Evolutionary conservation across 345 rosid species (phyloP), one percentile per base, ranked within the genome.

Genomic region (Populus deltoides): DNA sequence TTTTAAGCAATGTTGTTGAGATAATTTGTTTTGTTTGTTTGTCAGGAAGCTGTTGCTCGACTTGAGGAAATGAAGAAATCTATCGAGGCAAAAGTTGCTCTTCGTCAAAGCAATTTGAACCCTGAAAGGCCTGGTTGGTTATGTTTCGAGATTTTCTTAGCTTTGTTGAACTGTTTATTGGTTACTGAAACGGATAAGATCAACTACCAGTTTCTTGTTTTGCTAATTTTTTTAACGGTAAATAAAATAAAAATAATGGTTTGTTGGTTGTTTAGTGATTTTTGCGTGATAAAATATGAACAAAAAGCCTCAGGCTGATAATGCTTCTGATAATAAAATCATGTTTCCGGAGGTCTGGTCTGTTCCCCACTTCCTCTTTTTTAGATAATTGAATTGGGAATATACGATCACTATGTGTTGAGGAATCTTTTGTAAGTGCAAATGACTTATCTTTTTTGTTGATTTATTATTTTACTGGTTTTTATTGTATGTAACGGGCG

Each of bases 51-150:
- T 72, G 87, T 80, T 82, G 95, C 94, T 81, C 98, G 97, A 47
- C 90, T 89, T 53, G 98, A 92, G 77, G 99, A 97, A 84, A 86
- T 91, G 41, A 94, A 87, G 91, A 94, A 91, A 83, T 88, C 92
- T 8, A 77, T 90, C 22, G 98, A 94, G 81, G 91, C 92, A 20
- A 97, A 94, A 83, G 51, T 88, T 86, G 82, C 90, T 80, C 99
- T 97, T 87, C 99, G 99, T 78, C 97, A 89, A 57, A 90, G 82
- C 80, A 97, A 97, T 68, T 86, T 97, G 88, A 92, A 91, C 85
- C 98, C 99, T 39, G 94, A 92, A 82, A 86, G 98, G 72, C 98
- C 98, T 80, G 99, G 99, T 96, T 78, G 31, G 92, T 86, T 22
- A 59, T 12, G 20, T 49, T 76, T 27, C 67, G 18, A 20, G 36